phyloP scores from a whole-genome alignment of 345 rosid species.

The Eucalyptus albens region DNA sequence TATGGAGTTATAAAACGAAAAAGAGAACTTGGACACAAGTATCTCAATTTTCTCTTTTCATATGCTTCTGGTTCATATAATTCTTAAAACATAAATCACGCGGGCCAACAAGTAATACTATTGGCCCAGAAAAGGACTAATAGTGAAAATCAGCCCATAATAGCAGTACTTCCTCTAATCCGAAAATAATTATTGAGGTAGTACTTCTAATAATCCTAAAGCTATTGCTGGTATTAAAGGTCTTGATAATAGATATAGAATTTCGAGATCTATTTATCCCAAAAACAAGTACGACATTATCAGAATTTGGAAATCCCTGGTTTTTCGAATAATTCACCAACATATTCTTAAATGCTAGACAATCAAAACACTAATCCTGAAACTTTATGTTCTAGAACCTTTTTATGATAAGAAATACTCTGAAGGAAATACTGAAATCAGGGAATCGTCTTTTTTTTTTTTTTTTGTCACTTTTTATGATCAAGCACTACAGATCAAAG shows the following conservation, averaged over 20 bases:
- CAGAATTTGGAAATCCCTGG: neutral
- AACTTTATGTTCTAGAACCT: neutral
- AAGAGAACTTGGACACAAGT: too few species aligned
- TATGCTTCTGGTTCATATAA: neutral
- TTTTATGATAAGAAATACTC: neutral
- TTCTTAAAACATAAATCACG: neutral
- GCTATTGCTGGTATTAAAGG: too few species aligned
- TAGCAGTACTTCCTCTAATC: too few species aligned
- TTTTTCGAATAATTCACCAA: neutral
- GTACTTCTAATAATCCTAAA: too few species aligned
- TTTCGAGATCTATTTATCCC: neutral
- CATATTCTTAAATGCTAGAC: neutral
- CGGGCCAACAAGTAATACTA: too few species aligned
- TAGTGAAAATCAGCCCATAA: too few species aligned
- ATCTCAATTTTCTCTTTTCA: neutral
- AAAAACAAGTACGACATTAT: neutral
- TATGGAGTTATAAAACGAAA: too few species aligned
- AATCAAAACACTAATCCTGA: neutral
- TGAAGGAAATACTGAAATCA: too few species aligned
- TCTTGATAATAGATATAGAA: too few species aligned
- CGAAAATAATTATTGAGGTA: too few species aligned
- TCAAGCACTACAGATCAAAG: neutral
- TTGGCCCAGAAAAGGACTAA: too few species aligned
- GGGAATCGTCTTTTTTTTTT: too few species aligned
- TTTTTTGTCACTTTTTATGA: neutral